Conservation (phyloP, 2,329 filamentous ascomycete genomes). For the Colletotrichum higginsianum region DNA sequence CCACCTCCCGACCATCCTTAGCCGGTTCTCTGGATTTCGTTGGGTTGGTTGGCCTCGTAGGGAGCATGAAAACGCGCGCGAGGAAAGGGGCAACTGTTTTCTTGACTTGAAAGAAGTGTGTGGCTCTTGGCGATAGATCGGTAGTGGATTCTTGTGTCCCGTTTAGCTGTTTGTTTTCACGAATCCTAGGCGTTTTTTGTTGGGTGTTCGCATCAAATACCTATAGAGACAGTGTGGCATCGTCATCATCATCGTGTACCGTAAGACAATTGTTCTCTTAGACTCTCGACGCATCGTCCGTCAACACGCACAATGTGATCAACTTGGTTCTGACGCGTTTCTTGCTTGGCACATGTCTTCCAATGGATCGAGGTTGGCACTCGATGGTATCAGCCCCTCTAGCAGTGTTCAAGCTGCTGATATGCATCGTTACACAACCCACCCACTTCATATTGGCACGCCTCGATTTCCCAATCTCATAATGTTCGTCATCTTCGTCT, state of each 20-base stretch:
- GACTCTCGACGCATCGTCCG: background rate
- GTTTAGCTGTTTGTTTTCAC: constrained; percentile 26
- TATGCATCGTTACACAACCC: too few relatives aligned
- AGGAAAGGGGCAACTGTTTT: background rate
- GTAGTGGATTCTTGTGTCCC: constrained; percentile 17
- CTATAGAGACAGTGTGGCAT: constrained; percentile 21
- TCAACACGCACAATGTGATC: background rate
- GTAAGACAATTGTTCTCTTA: constrained; percentile 5
- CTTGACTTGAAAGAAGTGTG: background rate
- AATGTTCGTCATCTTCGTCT: too few relatives aligned
- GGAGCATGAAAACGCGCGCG: background rate
- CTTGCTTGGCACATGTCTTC: too few relatives aligned
- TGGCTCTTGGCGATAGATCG: constrained; percentile 16
- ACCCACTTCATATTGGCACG: too few relatives aligned
- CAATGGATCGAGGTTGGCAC: too few relatives aligned
- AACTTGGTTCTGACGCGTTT: too few relatives aligned
- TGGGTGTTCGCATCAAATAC: constrained; percentile 31
- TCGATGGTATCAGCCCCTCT: too few relatives aligned
- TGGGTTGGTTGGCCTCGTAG: constrained; percentile 8
- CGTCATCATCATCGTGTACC: background rate
- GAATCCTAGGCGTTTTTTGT: constrained; percentile 34
- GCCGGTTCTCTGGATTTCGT: constrained; percentile 31
- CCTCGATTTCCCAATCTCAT: too few relatives aligned
- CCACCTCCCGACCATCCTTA: constrained; percentile 14
- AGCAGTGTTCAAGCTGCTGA: too few relatives aligned